Base-by-base conservation (phyloP, 208 protist species). In the Plasmodiophora brassicae region DNA sequence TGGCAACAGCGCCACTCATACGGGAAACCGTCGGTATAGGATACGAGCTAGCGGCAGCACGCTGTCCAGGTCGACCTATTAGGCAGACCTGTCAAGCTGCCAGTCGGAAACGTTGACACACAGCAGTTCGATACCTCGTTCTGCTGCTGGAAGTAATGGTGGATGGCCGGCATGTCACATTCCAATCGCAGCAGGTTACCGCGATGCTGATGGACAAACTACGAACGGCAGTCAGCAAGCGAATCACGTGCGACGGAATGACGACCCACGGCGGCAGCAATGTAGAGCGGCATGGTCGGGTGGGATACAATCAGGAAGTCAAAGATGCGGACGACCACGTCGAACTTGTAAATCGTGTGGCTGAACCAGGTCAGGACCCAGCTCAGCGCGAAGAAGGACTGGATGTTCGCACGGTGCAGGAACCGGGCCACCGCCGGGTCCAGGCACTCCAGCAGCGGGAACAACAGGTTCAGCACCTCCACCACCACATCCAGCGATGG, bases 291-390 rank as follows among this genome's bases (percentile, higher is more conserved):
- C 71, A 84, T 84, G 22, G 20, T 25, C 20, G 71, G 71, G 25
- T 84, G 71, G 20, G 71, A 84, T 84, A 22, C 71, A 14, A 84
- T n/a, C 22, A 84, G 25, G n/a, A 84, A 84, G n/a, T 84, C 71
- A 41, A 71, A 84, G 14, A 84, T 22, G 14, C 71, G 14, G 20
- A 22, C 71, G n/a, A 84, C 45, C 14, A n/a, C 71, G 20, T 84
- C 20, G 45, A 84, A 84, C 25, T 22, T 14, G 32, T 84, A 38
- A 41, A 84, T 46, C 22, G 32, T 84, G 45, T 84, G 71, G 45
- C 38, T 71, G 45, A 84, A 84, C 71, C 71, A 84, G 25, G 71
- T 84, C n/a, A 84, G 25, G 22, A 84, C 45, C 71, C 71, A 84
- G 45, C 38, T 71, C 71, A 84, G 25, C 25, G 71, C 32, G 25